Percentiles rank a stretch among this genome's conserved stretches.
Evolutionary conservation across 768 basidiomycete species (phyloP).

Genomic region (Naganishia kalamii): DNA sequence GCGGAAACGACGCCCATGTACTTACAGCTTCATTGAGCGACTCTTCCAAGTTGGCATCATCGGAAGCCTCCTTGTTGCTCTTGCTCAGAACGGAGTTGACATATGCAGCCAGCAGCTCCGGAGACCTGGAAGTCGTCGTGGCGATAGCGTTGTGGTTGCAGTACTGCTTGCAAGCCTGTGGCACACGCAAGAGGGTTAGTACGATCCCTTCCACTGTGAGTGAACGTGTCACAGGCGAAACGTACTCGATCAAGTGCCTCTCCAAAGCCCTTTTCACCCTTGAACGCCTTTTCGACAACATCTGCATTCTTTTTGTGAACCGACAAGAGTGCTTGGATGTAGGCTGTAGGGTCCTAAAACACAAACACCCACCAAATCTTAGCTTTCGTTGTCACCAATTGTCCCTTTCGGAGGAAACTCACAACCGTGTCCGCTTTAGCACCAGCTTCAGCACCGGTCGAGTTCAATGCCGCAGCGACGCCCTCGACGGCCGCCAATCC

Average conservation of each 20-base stretch:
- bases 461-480: conserved; percentile 49
- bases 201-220: background rate
- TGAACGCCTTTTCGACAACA: conserved; percentile 79
- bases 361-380: background rate
- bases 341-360: conserved; percentile 72
- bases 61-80: conserved; percentile 81
- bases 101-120: conserved; percentile 86
- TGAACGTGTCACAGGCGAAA: background rate
- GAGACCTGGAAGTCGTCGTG: conserved; percentile 70
- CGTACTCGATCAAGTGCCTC: conserved; percentile 68
- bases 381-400: background rate
- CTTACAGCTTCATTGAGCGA: conserved; percentile 83
- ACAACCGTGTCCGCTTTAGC: conserved; percentile 56
- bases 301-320: conserved; percentile 88
- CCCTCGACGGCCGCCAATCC: conserved; percentile 76
- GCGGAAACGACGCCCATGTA: conserved; percentile 10
- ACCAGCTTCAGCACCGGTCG: conserved; percentile 47
- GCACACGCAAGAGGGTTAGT: background rate
- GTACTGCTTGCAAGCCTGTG: conserved; percentile 84
- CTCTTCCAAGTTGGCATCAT: conserved; percentile 82
- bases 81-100: conserved; percentile 82
- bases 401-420: conserved; percentile 25
- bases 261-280: conserved; percentile 86
- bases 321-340: conserved; percentile 84
- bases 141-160: conserved; percentile 84